phyloP scores from a whole-genome alignment of 352 stramenopile species.

The Peronospora belbahrii region DNA sequence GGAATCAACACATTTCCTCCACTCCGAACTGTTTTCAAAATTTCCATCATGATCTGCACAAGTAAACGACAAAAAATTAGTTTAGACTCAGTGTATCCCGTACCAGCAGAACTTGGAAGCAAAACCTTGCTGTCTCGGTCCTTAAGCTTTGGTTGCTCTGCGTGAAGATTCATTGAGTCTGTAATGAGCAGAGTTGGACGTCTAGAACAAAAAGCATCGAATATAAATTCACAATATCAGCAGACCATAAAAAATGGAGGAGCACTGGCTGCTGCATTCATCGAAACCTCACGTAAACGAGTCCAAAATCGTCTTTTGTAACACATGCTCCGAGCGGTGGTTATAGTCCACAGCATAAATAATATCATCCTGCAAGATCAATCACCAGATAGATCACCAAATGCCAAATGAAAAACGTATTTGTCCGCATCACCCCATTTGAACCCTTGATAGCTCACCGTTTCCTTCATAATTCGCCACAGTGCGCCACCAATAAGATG shows the following conservation, averaged over 20 bases:
- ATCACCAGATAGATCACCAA: neutral
- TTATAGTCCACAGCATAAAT: slow-evolving; percentile 90
- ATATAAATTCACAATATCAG: neutral
- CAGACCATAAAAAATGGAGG: neutral
- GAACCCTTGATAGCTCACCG: slow-evolving; percentile 30
- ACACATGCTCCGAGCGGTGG: slow-evolving; percentile 90
- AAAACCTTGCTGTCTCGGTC: slow-evolving; percentile 74
- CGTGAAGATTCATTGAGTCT: slow-evolving; percentile 84
- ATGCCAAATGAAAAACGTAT: no score
- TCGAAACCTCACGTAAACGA: slow-evolving; percentile 73
- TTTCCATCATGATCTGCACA: slow-evolving; percentile 85
- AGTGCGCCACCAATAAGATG: slow-evolving; percentile 93
- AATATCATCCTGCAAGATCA: slow-evolving; percentile 84
- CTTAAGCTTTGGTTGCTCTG: slow-evolving; percentile 82
- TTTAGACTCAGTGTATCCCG: neutral
- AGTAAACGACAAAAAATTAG: slow-evolving; percentile 7
- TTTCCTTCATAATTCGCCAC: slow-evolving; percentile 93
- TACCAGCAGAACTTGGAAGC: neutral
- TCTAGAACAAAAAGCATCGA: slow-evolving; percentile 30
- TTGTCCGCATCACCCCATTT: neutral
- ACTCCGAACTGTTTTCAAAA: slow-evolving; percentile 87
- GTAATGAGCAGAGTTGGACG: slow-evolving; percentile 83
- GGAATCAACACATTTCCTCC: slow-evolving; percentile 95
- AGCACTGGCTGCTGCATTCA: neutral
- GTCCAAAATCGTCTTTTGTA: slow-evolving; percentile 91